phyloP scores from a whole-genome alignment of 129 eudicot species.

The Pittosporum tobira region DNA sequence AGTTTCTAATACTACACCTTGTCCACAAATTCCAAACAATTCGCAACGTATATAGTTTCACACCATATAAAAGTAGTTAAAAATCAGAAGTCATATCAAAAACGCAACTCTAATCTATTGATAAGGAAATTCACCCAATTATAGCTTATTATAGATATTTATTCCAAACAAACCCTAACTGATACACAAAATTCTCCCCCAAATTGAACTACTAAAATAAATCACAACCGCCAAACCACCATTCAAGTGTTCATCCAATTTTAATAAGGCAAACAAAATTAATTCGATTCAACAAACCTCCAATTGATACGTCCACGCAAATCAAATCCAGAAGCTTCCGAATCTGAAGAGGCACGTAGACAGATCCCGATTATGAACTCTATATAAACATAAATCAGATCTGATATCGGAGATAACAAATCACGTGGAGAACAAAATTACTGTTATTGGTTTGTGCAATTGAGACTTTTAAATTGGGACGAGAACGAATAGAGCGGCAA shows the following conservation, averaged over 20 bases:
- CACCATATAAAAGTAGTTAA: slow-evolving; percentile 2
- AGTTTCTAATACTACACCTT: slow-evolving; percentile 32
- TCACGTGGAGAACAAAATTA: slow-evolving; percentile 1
- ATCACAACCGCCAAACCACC: slow-evolving; percentile 1
- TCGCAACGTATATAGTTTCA: slow-evolving; percentile 6
- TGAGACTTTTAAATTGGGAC: slow-evolving; percentile 7
- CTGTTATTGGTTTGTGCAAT: slow-evolving; percentile 33
- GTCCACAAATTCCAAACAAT: slow-evolving; percentile 19
- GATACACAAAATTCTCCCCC: not conserved
- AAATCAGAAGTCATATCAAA: not conserved
- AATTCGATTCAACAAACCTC: slow-evolving; percentile 17
- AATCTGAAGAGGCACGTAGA: slow-evolving; percentile 15
- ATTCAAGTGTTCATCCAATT: not conserved
- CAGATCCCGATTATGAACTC: slow-evolving; percentile 8
- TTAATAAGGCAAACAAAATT: slow-evolving; percentile 10
- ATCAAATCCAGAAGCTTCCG: slow-evolving; percentile 13
- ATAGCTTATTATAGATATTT: not conserved
- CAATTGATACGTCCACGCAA: slow-evolving; percentile 8
- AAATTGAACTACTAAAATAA: not conserved
- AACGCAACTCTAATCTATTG: not conserved
- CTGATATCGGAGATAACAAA: slow-evolving; percentile 16
- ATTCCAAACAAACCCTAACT: not conserved
- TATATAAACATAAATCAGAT: not conserved
- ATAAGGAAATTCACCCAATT: not conserved
- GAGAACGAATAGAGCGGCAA: slow-evolving; percentile 50